Base-by-base conservation (phyloP, 805 yeast genomes). In the Sugiyamaella qingdaonensis region DNA sequence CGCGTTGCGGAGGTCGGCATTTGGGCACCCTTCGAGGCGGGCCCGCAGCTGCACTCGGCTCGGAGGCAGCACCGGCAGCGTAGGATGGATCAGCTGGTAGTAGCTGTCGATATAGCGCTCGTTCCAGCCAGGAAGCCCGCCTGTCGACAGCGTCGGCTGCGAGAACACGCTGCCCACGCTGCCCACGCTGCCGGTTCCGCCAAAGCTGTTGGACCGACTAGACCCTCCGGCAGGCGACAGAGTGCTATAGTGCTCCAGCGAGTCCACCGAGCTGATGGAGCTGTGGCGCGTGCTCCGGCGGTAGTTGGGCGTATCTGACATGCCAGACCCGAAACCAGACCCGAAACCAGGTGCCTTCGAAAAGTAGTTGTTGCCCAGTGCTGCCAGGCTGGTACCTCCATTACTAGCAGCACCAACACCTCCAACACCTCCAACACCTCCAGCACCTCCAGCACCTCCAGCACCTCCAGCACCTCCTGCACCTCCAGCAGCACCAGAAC, bases 51-150 rank as follows among this genome's bases (percentile, higher is more conserved):
- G 65, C 13, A 63, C 59, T 24, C 65, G 60, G 27, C 65, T 59
- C 31, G 70, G 68, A 4, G 73, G 72, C 37, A 73, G 63, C 19
- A 73, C 51, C 8, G 77, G 76, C 51, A 72, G 59, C 21, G 66
- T 58, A 9, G 73, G 71, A 56, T 73, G 76, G 48, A 70, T 61
- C 35, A 60, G 58, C 51, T 64, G 61, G 59, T 71, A 73, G 55
- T 73, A 73, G 34, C 56, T 55, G 54, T 67, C 73, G 39, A 72
- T 61, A 21, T 59, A 64, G 18, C 61, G 59, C 19, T 69, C 71
- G 49, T 61, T 63, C 59, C 62, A 59, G 21, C 60, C 58, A 14
- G 62, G 46, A 34, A 46, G 54, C 2, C 46, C 24, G 27, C 34
- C 48, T 18, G 48, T 27, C 5, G 48, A 18, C 19, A 42, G 27